These are phyloP conservation scores for Apiotrichum veenhuisii DNA, from an alignment of 1,284 basidiomycete genomes.

Conservation along the genomic window DNA sequence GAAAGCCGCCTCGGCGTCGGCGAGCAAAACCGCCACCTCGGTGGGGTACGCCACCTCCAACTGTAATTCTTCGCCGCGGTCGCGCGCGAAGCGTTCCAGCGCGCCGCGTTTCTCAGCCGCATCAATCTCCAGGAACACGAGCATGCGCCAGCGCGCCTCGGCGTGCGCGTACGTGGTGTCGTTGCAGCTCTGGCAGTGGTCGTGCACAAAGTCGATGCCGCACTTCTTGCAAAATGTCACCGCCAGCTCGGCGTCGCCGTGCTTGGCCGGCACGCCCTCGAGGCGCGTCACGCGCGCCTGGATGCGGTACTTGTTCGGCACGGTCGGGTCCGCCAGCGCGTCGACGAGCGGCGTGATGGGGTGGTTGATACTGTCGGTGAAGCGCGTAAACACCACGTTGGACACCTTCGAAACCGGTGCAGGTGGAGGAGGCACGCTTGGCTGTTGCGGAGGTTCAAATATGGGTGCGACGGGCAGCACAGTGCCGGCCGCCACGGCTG, in stretches of 20 bases:
- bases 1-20: slow-evolving; percentile 13
- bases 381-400: not conserved
- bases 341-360: slow-evolving; percentile 22
- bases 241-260: slow-evolving; percentile 3
- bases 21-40: not conserved
- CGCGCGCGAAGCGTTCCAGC: not conserved
- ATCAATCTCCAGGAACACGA: slow-evolving; percentile 11
- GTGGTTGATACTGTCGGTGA: slow-evolving; percentile 21
- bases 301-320: slow-evolving; percentile 34
- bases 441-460: not conserved
- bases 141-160: slow-evolving; percentile 9
- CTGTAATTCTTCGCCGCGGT: too few relatives aligned
- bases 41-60: not conserved
- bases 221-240: slow-evolving; percentile 13
- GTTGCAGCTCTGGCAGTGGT: slow-evolving; percentile 14
- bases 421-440: not conserved
- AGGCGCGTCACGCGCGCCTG: slow-evolving; percentile 25
- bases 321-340: slow-evolving; percentile 21
- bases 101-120: not conserved
- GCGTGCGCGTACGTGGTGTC: slow-evolving; percentile 4
- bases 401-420: slow-evolving; percentile 1
- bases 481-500: not conserved
- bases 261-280: slow-evolving; percentile 1
- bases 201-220: slow-evolving; percentile 1
- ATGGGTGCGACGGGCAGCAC: not conserved